Evolutionary conservation across 2,329 filamentous ascomycete species (phyloP).

Genomic region (Xylaria polymorpha): DNA sequence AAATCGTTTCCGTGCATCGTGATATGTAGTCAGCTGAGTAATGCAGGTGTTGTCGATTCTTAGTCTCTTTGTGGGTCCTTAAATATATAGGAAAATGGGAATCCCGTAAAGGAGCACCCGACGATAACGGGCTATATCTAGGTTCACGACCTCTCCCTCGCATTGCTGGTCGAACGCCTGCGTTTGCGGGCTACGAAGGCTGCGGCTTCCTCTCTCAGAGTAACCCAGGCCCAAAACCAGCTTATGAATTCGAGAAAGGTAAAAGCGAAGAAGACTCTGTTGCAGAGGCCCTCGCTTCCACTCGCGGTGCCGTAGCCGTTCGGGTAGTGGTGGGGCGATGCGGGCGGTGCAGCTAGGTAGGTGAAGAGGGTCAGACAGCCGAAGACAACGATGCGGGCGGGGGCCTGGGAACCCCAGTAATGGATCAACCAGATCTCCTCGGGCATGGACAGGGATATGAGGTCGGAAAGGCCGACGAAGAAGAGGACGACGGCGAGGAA

Average conservation of each 20-base stretch:
- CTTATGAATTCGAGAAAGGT: constrained; percentile 83
- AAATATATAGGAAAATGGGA: background rate
- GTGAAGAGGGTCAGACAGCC: constrained; percentile 64
- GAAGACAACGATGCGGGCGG: constrained; percentile 65
- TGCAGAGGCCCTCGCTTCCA: constrained; percentile 78
- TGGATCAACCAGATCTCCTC: constrained; percentile 72
- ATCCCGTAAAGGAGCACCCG: background rate
- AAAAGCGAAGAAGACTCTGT: constrained; percentile 85
- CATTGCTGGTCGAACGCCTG: constrained; percentile 25
- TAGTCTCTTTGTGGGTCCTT: background rate
- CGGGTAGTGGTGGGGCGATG: constrained; percentile 40
- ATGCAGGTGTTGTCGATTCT: background rate
- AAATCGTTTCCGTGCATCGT: background rate
- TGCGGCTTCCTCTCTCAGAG: constrained; percentile 72
- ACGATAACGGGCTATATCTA: background rate
- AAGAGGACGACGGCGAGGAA: constrained; percentile 77
- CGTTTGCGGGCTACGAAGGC: constrained; percentile 55
- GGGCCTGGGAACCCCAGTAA: constrained; percentile 75
- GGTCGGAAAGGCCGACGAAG: constrained; percentile 70
- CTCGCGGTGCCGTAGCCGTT: constrained; percentile 51
- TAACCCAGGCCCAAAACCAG: constrained; percentile 89
- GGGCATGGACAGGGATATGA: constrained; percentile 74
- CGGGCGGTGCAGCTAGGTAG: constrained; percentile 56
- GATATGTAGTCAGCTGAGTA: background rate
- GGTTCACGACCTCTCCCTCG: constrained; percentile 20